A percentile compares a stretch with the other conserved stretches of the same genome.
phyloP scores from a whole-genome alignment of 805 yeast species.

The Scheffersomyces coipomensis region DNA sequence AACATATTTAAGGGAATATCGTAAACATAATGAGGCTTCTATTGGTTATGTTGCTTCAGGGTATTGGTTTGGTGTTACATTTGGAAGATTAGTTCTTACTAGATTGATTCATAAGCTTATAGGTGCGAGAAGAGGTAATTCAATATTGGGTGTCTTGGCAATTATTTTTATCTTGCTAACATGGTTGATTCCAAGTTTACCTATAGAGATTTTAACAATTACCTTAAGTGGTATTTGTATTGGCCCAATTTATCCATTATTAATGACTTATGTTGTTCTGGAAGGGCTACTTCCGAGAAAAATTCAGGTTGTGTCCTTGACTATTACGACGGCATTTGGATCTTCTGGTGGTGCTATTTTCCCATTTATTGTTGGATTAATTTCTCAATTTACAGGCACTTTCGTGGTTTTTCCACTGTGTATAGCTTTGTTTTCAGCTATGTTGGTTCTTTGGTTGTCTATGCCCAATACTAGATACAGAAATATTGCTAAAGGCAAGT shows the following conservation, averaged over 20 bases:
- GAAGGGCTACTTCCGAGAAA: slow-evolving; percentile 45
- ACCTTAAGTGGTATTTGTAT: slow-evolving; percentile 56
- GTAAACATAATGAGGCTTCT: slow-evolving; percentile 43
- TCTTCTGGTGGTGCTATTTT: slow-evolving; percentile 58
- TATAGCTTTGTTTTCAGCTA: slow-evolving; percentile 32
- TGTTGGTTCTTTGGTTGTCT: slow-evolving; percentile 22
- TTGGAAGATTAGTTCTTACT: slow-evolving; percentile 57
- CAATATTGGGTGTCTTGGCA: slow-evolving; percentile 34
- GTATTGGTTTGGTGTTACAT: slow-evolving; percentile 69
- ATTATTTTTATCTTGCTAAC: slow-evolving; percentile 38
- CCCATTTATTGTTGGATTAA: slow-evolving; percentile 52
- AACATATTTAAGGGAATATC: slow-evolving; percentile 56
- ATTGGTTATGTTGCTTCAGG: slow-evolving; percentile 69
- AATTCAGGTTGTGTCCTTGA: slow-evolving; percentile 49
- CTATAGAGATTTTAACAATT: slow-evolving; percentile 46
- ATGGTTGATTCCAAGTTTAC: slow-evolving; percentile 48
- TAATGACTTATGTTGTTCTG: slow-evolving; percentile 43
- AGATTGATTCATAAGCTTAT: slow-evolving; percentile 32
- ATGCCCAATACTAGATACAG: slow-evolving; percentile 11
- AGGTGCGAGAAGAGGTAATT: slow-evolving; percentile 43
- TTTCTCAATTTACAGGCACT: slow-evolving; percentile 45
- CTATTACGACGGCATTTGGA: slow-evolving; percentile 55
- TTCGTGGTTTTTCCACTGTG: slow-evolving; percentile 50
- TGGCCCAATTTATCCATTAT: slow-evolving; percentile 64
- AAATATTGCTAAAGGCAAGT: slow-evolving; percentile 1